Base-by-base conservation (phyloP, 108 stramenopile genomes). In the Fragilaria radians region DNA sequence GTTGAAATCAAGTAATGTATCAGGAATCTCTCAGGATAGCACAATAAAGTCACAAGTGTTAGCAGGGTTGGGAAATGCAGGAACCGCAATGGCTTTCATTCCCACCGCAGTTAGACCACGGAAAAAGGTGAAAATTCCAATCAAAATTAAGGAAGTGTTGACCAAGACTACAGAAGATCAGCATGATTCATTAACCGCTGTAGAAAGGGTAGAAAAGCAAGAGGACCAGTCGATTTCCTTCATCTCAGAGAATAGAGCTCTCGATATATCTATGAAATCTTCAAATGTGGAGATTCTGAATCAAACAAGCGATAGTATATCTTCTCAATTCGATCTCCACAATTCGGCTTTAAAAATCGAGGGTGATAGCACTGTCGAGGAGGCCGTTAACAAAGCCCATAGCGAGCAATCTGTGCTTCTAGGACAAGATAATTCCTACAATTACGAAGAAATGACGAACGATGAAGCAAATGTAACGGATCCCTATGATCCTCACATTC, bases 61-160 rank as follows among this genome's bases (percentile, higher is more conserved):
- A 62, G 42, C 27, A 55, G 32, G 67, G 5, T 48, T 89, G 28
- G 85, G 88, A 31, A 66, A 61, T 18, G 78, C 81, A 0, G 83
- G 88, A 23, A 86, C 88, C 23, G 46, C 72, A n/a, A 80, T 90
- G 80, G 84, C 80, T 18, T 81, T 80, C 66, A 71, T 77, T 47
- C 81, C 81, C 2, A 46, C 77, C 1, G 66, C 76, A n/a, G 29
- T 68, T n/a, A 45, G 66, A 48, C 51, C 52, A 34, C 62, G 62
- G 32, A 78, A 73, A 58, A 22, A 25, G 29, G 65, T 50, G 25
- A 54, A 29, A 42, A 32, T 7, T 57, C 28, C 32, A 26, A 28
- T 32, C 31, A 51, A 14, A 21, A 1, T 59, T 22, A 30, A 57
- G 42, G 23, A 19, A 24, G 0, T 3, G 28, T 46, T 14, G n/a